Percentiles rank a stretch among this genome's conserved stretches.
Evolutionary conservation across 192 early-diverging fungal genomes (phyloP).

Genomic region (Anaeromyces robustus): DNA sequence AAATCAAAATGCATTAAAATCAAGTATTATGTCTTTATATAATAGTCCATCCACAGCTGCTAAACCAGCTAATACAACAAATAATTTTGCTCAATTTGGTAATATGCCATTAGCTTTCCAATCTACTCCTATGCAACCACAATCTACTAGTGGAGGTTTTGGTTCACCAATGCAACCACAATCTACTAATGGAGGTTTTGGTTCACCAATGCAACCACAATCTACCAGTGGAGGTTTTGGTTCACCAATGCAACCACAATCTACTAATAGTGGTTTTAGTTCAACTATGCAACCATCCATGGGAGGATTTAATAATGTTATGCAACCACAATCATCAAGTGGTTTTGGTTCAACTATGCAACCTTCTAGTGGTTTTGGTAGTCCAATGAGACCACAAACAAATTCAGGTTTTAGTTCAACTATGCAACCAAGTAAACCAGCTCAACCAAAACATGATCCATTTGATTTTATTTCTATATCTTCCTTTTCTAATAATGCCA

Average conservation of each 20-base stretch:
- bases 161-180: too few species aligned
- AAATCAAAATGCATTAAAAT: not conserved
- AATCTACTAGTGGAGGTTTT: too few species aligned
- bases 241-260: not conserved
- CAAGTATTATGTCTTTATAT: not conserved
- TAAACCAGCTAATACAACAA: not conserved
- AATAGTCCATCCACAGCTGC: not conserved
- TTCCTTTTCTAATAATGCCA: not conserved
- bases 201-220: not conserved
- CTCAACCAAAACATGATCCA: not conserved
- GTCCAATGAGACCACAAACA: not conserved
- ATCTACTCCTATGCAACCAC: not conserved
- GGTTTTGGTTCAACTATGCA: not conserved
- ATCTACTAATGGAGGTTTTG: not conserved
- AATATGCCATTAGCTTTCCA: not conserved
- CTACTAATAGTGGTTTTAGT: not conserved
- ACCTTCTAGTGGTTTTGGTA: not conserved
- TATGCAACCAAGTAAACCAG: not conserved
- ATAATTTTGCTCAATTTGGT: not conserved
- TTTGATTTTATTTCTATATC: not conserved
- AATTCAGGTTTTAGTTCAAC: too few species aligned
- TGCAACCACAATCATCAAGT: not conserved
- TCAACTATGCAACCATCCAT: not conserved
- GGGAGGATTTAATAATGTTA: not conserved
- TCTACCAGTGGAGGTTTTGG: not conserved